A percentile compares a stretch with the other conserved stretches of the same genome.
Conservation (phyloP, 805 yeast species). For the Spathaspora gorwiae region DNA sequence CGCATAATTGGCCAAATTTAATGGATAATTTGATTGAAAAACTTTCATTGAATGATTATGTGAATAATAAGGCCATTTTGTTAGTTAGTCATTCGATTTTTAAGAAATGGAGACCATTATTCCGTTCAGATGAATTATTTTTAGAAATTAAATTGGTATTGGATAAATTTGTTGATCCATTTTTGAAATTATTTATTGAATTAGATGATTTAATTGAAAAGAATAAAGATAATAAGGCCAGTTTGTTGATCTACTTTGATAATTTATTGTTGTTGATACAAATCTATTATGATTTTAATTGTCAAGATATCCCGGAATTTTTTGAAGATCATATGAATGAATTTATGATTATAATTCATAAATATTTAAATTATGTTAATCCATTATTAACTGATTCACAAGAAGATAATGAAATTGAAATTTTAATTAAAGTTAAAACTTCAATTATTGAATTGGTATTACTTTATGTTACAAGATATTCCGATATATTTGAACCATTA, state of each 20-base stretch:
- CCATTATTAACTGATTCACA: slow-evolving; percentile 49
- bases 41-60: slow-evolving; percentile 62
- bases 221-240: slow-evolving; percentile 42
- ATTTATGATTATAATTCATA: slow-evolving; percentile 79
- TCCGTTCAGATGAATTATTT: slow-evolving; percentile 85
- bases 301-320: slow-evolving; percentile 97
- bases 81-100: slow-evolving; percentile 93
- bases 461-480: slow-evolving; percentile 84
- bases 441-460: slow-evolving; percentile 81
- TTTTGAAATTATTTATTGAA: slow-evolving; percentile 58
- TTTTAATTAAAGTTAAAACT: slow-evolving; percentile 68
- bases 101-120: slow-evolving; percentile 93
- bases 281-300: slow-evolving; percentile 87
- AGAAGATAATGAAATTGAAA: slow-evolving; percentile 66
- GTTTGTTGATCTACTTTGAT: slow-evolving; percentile 57
- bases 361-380: slow-evolving; percentile 64
- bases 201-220: slow-evolving; percentile 61
- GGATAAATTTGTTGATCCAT: slow-evolving; percentile 78
- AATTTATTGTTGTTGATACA: slow-evolving; percentile 69
- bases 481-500: slow-evolving; percentile 81
- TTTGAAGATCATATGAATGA: slow-evolving; percentile 82
- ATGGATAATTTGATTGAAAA: slow-evolving; percentile 68
- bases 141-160: slow-evolving; percentile 83
- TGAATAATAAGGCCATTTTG: slow-evolving; percentile 77
- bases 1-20: slow-evolving; percentile 79